Percentiles rank a stretch among this genome's conserved stretches.
These are phyloP conservation scores for Lipomyces oligophaga DNA, from an alignment of 805 yeast genomes.

Conservation along the genomic window DNA sequence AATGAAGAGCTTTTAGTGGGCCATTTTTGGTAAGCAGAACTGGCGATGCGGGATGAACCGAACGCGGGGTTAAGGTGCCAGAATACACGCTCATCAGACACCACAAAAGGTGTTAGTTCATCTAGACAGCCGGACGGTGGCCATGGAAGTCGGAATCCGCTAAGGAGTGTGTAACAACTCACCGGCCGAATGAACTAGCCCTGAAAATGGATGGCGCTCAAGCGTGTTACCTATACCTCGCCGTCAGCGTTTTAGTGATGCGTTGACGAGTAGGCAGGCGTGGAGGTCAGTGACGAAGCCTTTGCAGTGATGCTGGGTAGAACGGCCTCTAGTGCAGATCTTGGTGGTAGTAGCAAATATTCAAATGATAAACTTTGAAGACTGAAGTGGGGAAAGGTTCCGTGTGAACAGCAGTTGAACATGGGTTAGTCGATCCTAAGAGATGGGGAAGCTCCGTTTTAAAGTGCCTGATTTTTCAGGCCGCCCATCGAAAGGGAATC, in stretches of 20 bases:
- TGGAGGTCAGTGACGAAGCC: constrained; percentile 44
- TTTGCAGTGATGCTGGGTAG: constrained; percentile 43
- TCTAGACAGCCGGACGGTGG: constrained; percentile 50
- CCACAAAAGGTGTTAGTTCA: constrained; percentile 45
- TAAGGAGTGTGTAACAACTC: constrained; percentile 49
- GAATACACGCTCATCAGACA: constrained; percentile 39
- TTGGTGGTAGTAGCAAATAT: constrained; percentile 45
- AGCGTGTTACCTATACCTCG: constrained; percentile 44
- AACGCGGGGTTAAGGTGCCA: constrained; percentile 44
- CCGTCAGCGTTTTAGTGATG: constrained; percentile 42
- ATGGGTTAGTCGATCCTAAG: constrained; percentile 46
- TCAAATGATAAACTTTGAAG: constrained; percentile 44
- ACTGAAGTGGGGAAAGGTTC: constrained; percentile 46
- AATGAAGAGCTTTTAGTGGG: constrained; percentile 47
- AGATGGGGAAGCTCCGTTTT: constrained; percentile 40
- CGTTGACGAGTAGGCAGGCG: constrained; percentile 45
- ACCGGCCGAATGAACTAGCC: constrained; percentile 43
- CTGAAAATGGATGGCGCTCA: constrained; percentile 44
- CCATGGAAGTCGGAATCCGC: constrained; percentile 47
- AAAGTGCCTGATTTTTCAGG: constrained; percentile 39
- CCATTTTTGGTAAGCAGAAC: constrained; percentile 48
- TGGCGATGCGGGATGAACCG: constrained; percentile 48
- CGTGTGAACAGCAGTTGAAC: constrained; percentile 45
- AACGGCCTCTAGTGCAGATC: constrained; percentile 45
- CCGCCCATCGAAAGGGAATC: constrained; percentile 44